Percentiles rank a stretch among this genome's conserved stretches.
Conservation (phyloP, 345 rosid species). For the Dovyalis caffra region DNA sequence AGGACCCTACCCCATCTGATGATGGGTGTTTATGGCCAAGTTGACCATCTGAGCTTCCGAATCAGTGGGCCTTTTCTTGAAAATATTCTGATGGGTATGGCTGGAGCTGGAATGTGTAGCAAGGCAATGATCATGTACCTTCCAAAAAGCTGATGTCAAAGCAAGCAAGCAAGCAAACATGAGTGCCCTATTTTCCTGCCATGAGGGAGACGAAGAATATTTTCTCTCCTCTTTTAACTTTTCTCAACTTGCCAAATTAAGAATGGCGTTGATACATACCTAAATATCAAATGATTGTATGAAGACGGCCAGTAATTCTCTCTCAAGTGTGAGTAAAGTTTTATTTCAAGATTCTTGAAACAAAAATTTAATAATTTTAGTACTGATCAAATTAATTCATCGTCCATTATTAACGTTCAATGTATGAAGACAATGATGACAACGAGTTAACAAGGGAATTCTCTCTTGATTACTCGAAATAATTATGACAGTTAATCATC, state of each 20-base stretch:
- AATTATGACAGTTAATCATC: background rate
- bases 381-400: background rate
- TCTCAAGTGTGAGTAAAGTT: too few species aligned
- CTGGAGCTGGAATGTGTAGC: background rate
- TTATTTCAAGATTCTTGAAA: too few species aligned
- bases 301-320: too few species aligned
- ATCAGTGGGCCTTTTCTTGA: constrained; percentile 17
- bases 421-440: constrained; percentile 5
- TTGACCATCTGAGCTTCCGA: constrained; percentile 24
- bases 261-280: background rate
- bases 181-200: too few species aligned
- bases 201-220: too few species aligned
- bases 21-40: constrained; percentile 13
- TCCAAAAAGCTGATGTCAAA: background rate
- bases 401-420: constrained; percentile 2
- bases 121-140: background rate
- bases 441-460: constrained; percentile 10
- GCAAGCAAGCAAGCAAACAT: too few species aligned
- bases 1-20: constrained; percentile 29
- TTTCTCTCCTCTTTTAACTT: too few species aligned
- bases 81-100: constrained; percentile 1
- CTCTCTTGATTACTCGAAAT: background rate
- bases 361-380: background rate
- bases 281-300: too few species aligned
- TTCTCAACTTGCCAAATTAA: too few species aligned